A percentile compares a stretch with the other conserved stretches of the same genome.
phyloP scores from a whole-genome alignment of 495 filamentous ascomycete genomes.

The Xylaria intraflava region DNA sequence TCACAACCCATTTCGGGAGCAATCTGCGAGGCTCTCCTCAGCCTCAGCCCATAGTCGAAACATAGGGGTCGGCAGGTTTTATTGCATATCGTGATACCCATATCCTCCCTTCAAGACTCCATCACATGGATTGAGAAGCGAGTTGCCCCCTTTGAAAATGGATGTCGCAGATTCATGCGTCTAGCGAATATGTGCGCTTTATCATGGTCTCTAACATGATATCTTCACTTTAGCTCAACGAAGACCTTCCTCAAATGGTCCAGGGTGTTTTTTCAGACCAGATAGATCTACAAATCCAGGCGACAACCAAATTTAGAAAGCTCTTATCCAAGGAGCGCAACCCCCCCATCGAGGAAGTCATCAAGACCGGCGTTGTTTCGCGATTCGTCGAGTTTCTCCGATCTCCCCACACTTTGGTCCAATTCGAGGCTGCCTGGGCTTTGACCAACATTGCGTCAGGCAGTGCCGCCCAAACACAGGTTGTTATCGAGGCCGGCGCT shows the following conservation, averaged over 20 bases:
- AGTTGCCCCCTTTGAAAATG: no score
- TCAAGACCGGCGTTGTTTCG: slow-evolving; percentile 95
- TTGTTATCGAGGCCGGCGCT: slow-evolving; percentile 96
- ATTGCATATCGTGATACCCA: neutral
- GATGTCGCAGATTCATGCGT: neutral
- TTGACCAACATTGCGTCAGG: slow-evolving; percentile 99
- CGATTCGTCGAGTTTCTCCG: slow-evolving; percentile 98
- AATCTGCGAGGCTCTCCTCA: neutral
- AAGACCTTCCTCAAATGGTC: slow-evolving; percentile 97
- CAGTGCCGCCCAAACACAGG: slow-evolving; percentile 94
- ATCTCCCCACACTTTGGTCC: slow-evolving; percentile 95
- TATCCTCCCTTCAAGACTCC: no score
- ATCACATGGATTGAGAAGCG: no score
- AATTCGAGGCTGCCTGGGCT: slow-evolving; percentile 99
- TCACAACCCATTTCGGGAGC: neutral
- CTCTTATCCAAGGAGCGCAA: slow-evolving; percentile 97
- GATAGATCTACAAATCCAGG: slow-evolving; percentile 95
- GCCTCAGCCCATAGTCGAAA: neutral
- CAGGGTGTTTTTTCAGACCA: slow-evolving; percentile 96
- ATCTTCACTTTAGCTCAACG: slow-evolving; percentile 64
- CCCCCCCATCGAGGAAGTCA: slow-evolving; percentile 97
- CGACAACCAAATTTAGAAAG: slow-evolving; percentile 99
- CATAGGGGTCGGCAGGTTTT: neutral
- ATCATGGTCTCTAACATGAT: slow-evolving; percentile 24
- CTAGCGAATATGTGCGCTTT: neutral